phyloP scores from a whole-genome alignment of 1,139 yeast species.

The Yamadazyma songkhlaensis region DNA sequence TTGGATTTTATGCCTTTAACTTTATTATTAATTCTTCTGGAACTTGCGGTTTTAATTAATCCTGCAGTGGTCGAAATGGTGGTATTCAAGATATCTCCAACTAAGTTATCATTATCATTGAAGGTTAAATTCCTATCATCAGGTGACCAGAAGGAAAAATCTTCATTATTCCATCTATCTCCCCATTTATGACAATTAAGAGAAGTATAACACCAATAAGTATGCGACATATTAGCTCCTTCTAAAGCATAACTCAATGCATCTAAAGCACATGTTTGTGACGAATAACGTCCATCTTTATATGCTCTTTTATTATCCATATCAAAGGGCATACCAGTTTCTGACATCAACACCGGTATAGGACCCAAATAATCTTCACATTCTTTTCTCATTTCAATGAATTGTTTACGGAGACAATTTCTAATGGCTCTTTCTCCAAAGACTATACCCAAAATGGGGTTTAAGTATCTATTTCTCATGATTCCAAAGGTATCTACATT shows the following conservation, averaged over 20 bases:
- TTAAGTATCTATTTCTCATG: conserved; percentile 71
- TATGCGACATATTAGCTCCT: conserved; percentile 64
- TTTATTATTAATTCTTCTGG: conserved; percentile 10
- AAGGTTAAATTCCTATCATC: conserved; percentile 49
- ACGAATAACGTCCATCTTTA: conserved; percentile 56
- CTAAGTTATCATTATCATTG: conserved; percentile 9
- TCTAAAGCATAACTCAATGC: conserved; percentile 80
- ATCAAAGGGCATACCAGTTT: conserved; percentile 97
- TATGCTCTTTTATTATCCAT: conserved; percentile 80
- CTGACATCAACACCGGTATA: conserved; percentile 78
- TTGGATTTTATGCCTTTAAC: conserved; percentile 11
- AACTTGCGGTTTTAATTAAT: conserved; percentile 9
- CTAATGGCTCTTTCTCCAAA: conserved; percentile 80
- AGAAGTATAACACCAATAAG: conserved; percentile 83
- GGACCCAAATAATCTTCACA: conserved; percentile 56
- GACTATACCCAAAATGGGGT: conserved; percentile 75
- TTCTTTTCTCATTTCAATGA: conserved; percentile 61
- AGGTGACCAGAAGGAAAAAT: conserved; percentile 78
- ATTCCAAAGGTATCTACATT: conserved; percentile 91
- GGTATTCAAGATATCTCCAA: conserved; percentile 12
- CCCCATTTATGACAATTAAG: conserved; percentile 79
- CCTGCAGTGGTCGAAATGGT: conserved; percentile 15
- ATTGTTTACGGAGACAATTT: conserved; percentile 65
- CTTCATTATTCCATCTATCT: conserved; percentile 91
- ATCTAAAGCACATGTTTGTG: conserved; percentile 82